Conservation (phyloP, 768 basidiomycete species). For the Saitozyma podzolica region DNA sequence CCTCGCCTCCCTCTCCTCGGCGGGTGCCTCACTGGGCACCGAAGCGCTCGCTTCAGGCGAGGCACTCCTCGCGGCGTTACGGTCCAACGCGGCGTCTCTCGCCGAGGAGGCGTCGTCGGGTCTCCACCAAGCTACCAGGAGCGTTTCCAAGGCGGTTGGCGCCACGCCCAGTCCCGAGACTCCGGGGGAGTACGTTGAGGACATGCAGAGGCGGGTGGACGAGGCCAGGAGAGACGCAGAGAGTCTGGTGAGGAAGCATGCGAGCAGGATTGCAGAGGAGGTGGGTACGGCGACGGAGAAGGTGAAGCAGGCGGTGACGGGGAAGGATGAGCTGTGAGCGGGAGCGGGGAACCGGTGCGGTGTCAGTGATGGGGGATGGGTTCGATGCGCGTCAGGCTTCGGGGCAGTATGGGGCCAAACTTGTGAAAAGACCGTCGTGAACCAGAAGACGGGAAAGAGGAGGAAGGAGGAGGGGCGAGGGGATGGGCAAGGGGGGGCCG, state of each 20-base stretch:
- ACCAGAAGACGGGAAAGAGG: too few relatives aligned
- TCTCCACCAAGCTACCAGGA: slow-evolving; percentile 38
- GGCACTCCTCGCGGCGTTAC: neutral
- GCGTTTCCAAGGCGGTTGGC: slow-evolving; percentile 29
- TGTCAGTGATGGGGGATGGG: neutral
- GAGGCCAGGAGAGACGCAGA: slow-evolving; percentile 15
- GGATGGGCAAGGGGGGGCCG: too few relatives aligned
- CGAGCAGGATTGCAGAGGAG: slow-evolving; percentile 13
- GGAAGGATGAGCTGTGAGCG: slow-evolving; percentile 19
- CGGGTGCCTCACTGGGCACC: slow-evolving; percentile 16
- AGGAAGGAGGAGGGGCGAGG: too few relatives aligned
- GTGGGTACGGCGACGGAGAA: slow-evolving; percentile 12
- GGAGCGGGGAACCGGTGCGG: neutral
- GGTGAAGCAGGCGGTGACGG: slow-evolving; percentile 9
- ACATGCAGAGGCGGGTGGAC: slow-evolving; percentile 12
- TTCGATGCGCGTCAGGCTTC: neutral
- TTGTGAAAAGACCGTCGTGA: too few relatives aligned
- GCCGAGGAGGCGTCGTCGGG: slow-evolving; percentile 21
- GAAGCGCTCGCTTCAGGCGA: slow-evolving; percentile 28
- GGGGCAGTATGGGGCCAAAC: slow-evolving; percentile 1
- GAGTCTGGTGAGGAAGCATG: slow-evolving; percentile 20
- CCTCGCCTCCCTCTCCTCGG: slow-evolving; percentile 24
- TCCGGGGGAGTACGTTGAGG: slow-evolving; percentile 20
- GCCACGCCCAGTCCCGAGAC: slow-evolving; percentile 39
- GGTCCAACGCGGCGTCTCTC: slow-evolving; percentile 14